Conservation (phyloP, 2,329 filamentous ascomycete genomes). For the Amauroascus niger region DNA sequence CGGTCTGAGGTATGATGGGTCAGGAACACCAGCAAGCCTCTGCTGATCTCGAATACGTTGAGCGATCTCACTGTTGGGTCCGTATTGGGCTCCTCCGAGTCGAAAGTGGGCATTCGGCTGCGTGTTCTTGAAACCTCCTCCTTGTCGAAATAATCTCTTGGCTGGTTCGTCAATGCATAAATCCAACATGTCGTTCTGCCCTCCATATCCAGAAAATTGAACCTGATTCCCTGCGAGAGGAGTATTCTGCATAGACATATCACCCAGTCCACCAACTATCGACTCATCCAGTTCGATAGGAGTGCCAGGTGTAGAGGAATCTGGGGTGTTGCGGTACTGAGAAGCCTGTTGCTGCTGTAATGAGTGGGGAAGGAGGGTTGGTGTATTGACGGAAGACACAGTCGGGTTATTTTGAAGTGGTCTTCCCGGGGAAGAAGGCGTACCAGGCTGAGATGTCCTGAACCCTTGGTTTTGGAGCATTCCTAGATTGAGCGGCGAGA, state of each 20-base stretch:
- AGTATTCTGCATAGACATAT: conserved; percentile 46
- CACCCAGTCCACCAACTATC: conserved; percentile 53
- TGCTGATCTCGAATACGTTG: conserved; percentile 56
- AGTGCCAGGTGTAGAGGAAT: conserved; percentile 60
- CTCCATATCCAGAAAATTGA: conserved; percentile 34
- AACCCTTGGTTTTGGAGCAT: conserved; percentile 72
- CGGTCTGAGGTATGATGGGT: conserved; percentile 40
- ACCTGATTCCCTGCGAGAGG: conserved; percentile 34
- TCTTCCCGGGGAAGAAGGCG: conserved; percentile 61
- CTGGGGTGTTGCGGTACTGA: conserved; percentile 48
- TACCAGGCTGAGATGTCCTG: conserved; percentile 75
- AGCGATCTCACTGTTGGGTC: conserved; percentile 65
- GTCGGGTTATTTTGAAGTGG: conserved; percentile 82
- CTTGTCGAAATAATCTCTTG: conserved; percentile 83
- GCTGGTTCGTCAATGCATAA: conserved; percentile 82
- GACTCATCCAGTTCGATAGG: conserved; percentile 67
- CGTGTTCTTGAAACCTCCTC: conserved; percentile 57
- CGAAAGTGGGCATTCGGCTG: conserved; percentile 63
- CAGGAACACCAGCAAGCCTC: conserved; percentile 47
- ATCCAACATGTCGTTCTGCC: conserved; percentile 47
- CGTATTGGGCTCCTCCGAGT: conserved; percentile 64
- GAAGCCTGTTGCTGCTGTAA: conserved; percentile 50
- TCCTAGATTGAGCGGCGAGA: conserved; percentile 69
- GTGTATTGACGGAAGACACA: conserved; percentile 93
- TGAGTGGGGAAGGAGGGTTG: conserved; percentile 73